These are phyloP conservation scores for Wickerhamomyces silvicola DNA, from an alignment of 805 yeast genomes.

Conservation along the genomic window DNA sequence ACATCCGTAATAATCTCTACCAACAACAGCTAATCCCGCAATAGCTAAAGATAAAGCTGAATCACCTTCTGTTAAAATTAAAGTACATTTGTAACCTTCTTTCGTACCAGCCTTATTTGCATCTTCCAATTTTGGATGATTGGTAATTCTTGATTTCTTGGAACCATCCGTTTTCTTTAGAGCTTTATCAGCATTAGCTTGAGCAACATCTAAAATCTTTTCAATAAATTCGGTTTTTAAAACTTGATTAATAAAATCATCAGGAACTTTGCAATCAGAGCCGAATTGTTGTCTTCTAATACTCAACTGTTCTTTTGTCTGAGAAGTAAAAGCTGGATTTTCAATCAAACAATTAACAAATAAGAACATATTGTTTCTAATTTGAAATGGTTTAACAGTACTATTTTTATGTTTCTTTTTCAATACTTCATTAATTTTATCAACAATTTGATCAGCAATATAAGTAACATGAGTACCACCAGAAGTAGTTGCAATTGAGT, in stretches of 20 bases:
- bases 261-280: conserved; percentile 71
- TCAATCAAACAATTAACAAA: conserved; percentile 90
- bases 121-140: conserved; percentile 85
- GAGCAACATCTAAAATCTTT: conserved; percentile 76
- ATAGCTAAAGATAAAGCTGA: conserved; percentile 91
- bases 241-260: conserved; percentile 64
- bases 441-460: conserved; percentile 77
- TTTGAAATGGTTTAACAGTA: conserved; percentile 80
- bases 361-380: conserved; percentile 82
- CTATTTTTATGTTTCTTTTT: conserved; percentile 63
- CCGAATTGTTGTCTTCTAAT: conserved; percentile 88
- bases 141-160: conserved; percentile 77
- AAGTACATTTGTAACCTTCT: conserved; percentile 87
- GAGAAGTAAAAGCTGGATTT: conserved; percentile 96
- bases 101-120: conserved; percentile 95
- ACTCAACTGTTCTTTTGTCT: conserved; percentile 92
- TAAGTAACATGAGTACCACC: conserved; percentile 96
- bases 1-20: conserved; percentile 91
- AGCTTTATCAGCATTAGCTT: conserved; percentile 81
- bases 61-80: conserved; percentile 94
- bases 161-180: conserved; percentile 85
- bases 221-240: conserved; percentile 66
- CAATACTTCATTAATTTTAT: conserved; percentile 64
- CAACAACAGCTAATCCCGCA: conserved; percentile 90
- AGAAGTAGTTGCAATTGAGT: conserved; percentile 93